Conservation (phyloP, 169 alveolate genomes). For the Condylostoma magnum region DNA sequence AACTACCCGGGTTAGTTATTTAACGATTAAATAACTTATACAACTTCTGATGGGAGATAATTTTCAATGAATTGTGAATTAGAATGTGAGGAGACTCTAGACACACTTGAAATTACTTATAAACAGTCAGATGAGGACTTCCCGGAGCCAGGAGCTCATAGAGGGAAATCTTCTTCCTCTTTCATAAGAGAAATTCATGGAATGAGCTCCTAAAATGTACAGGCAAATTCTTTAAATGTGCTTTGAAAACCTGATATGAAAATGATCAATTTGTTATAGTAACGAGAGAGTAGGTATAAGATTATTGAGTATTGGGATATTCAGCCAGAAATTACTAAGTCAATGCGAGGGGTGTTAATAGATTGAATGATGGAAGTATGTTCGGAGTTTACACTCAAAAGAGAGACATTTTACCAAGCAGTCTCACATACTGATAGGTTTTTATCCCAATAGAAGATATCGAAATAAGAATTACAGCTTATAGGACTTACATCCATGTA, state of each 20-base stretch:
- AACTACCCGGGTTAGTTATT: no score
- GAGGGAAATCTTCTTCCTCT: not conserved
- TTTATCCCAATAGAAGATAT: conserved; percentile 34
- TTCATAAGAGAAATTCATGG: not conserved
- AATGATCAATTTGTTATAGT: no score
- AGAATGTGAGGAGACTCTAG: conserved; percentile 6
- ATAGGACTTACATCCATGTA: conserved; percentile 73
- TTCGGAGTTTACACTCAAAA: conserved; percentile 54
- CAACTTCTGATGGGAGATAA: no score
- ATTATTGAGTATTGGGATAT: not conserved
- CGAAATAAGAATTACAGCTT: conserved; percentile 61
- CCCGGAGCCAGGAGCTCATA: not conserved
- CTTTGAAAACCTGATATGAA: conserved; percentile 13
- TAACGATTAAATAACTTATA: no score
- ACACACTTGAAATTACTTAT: not conserved
- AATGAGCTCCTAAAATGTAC: not conserved
- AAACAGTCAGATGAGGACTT: no score
- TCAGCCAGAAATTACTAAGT: conserved; percentile 44
- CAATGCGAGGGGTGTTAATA: conserved; percentile 70
- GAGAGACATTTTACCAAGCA: conserved; percentile 74
- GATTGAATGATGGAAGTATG: conserved; percentile 85
- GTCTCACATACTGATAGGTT: conserved; percentile 64
- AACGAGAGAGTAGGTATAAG: no score
- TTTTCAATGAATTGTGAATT: no score
- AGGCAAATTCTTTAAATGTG: not conserved